Evolutionary conservation across 345 rosid species (phyloP), one percentile per base, ranked within the genome.

Genomic region (Brassica cretica): DNA sequence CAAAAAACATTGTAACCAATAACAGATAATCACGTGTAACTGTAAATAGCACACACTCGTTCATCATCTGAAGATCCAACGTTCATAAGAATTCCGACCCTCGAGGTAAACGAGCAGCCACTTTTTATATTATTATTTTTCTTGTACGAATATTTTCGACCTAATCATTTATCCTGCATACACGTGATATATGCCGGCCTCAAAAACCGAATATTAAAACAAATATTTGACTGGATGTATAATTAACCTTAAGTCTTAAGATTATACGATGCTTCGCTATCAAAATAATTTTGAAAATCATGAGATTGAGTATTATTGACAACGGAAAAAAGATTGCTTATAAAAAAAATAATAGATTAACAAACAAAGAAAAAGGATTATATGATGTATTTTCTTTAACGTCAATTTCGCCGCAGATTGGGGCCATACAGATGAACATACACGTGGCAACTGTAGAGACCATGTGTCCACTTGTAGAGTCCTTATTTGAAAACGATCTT

Each of bases 381-480:
- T 51, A n/a, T 46, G 35, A 24, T 33, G 27, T 51, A 51, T 14
- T 41, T 8, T 32, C 25, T 53, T 53, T 53, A 53, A n/a, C 64
- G 64, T 62, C 15, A 14, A 18, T 51, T 46, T 71, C 44, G 8
- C 25, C 18, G 25, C 9, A 2, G 10, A 9, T 33, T 56, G 68
- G 74, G 16, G 9, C 74, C 56, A 21, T 11, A 10, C 6, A 72
- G 27, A 56, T 8, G 68, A 59, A 14, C 21, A 1, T 32, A 33
- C 77, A 67, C 82, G 44, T 73, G 78, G 74, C 81, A 11, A 16
- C 7, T 66, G 19, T 1, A 21, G 24, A 51, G 16, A 72, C 73
- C 82, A 78, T 73, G 78, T 78, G 82, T 67, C 44, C 70, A 78
- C 24, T 66, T 60, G 74, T 41, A 21, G 44, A 73, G 70, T 74